These are phyloP conservation scores for Albugo candida DNA, from an alignment of 352 stramenopile species.

Conservation along the genomic window DNA sequence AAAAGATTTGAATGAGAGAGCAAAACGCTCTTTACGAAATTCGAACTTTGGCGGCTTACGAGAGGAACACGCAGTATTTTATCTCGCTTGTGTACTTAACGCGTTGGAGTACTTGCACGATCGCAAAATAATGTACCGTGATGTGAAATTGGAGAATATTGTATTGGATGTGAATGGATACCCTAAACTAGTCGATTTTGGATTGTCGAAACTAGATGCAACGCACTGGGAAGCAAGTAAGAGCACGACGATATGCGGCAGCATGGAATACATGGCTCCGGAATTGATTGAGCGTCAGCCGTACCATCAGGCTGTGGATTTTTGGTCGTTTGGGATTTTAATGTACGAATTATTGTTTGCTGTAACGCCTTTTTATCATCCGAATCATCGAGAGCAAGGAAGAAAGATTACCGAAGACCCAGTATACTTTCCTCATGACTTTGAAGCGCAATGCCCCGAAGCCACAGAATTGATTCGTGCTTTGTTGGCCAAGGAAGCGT, in stretches of 20 bases:
- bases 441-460: constrained; percentile 16
- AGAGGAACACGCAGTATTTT: constrained; percentile 84
- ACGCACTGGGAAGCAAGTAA: constrained; percentile 17
- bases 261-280: constrained; percentile 57
- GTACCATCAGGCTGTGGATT: constrained; percentile 37
- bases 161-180: constrained; percentile 79
- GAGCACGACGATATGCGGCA: constrained; percentile 44
- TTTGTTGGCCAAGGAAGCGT: constrained; percentile 30
- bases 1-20: constrained; percentile 16
- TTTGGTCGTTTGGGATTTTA: constrained; percentile 66
- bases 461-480: constrained; percentile 23
- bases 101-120: constrained; percentile 77
- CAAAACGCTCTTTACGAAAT: constrained; percentile 15
- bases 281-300: constrained; percentile 35
- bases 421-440: constrained; percentile 34
- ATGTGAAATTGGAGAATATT: constrained; percentile 80
- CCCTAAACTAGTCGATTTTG: constrained; percentile 53
- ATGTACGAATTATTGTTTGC: constrained; percentile 47
- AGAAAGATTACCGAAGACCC: constrained; percentile 35
- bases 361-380: constrained; percentile 73
- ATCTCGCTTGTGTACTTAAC: constrained; percentile 84
- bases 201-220: constrained; percentile 31
- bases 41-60: constrained; percentile 42
- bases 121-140: constrained; percentile 45
- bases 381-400: constrained; percentile 45